Evolutionary conservation across 352 stramenopile genomes (phyloP).

Genomic region (Globisporangium irregulare): DNA sequence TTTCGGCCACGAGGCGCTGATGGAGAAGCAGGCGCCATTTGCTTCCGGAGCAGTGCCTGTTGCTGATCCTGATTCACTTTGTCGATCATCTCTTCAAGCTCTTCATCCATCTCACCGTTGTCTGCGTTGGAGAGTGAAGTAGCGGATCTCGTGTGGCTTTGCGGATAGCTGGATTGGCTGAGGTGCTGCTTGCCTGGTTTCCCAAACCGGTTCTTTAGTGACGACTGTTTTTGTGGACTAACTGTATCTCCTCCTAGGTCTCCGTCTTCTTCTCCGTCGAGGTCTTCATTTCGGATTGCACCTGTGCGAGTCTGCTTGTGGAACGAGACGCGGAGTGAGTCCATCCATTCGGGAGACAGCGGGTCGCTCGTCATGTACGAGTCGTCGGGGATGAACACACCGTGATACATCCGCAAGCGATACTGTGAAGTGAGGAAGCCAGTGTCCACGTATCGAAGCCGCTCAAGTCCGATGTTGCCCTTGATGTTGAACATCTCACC

Average conservation of each 20-base stretch:
- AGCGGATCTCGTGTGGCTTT: constrained; percentile 26
- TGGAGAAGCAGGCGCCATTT: neutral
- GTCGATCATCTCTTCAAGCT: constrained; percentile 75
- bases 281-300: neutral
- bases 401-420: constrained; percentile 59
- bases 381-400: constrained; percentile 69
- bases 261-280: neutral
- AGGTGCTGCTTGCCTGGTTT: neutral
- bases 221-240: neutral
- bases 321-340: constrained; percentile 51
- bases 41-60: neutral
- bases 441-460: constrained; percentile 69
- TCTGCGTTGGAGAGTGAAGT: constrained; percentile 34
- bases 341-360: constrained; percentile 79
- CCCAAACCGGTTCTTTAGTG: neutral
- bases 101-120: constrained; percentile 67
- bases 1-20: neutral
- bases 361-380: constrained; percentile 61
- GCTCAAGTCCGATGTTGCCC: constrained; percentile 75
- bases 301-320: constrained; percentile 21
- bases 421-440: constrained; percentile 64
- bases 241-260: neutral
- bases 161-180: neutral
- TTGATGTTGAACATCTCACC: constrained; percentile 85
- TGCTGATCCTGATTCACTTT: constrained; percentile 28